A percentile compares a stretch with the other conserved stretches of the same genome.
Evolutionary conservation across 805 yeast species (phyloP).

Genomic region (Yamadazyma endophytica): DNA sequence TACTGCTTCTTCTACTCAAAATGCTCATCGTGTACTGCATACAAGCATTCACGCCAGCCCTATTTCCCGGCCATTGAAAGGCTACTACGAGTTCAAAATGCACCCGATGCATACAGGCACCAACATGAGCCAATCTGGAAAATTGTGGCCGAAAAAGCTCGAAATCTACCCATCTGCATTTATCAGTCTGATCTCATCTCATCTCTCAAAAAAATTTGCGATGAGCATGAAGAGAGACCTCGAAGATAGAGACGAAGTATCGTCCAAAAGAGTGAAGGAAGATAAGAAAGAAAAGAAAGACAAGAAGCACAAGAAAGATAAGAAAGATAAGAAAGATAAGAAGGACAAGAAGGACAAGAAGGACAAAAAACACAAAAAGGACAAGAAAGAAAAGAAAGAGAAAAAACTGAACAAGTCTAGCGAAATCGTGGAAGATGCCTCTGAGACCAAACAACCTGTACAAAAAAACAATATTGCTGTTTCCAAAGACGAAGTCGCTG

Average conservation of each 20-base stretch:
- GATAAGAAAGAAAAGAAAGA: slow-evolving; percentile 7
- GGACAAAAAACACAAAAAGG: slow-evolving; percentile 15
- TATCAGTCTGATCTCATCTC: too few species aligned
- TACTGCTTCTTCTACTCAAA: too few species aligned
- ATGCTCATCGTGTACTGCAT: too few species aligned
- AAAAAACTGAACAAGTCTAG: slow-evolving; percentile 2
- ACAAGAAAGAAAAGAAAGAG: slow-evolving; percentile 13
- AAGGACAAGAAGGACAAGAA: slow-evolving; percentile 8
- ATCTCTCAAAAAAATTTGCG: slow-evolving; percentile 4
- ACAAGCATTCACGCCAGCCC: too few species aligned
- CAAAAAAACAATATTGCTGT: too few species aligned
- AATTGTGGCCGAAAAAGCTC: too few species aligned
- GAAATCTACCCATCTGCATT: too few species aligned
- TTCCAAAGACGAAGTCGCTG: slow-evolving; percentile 53
- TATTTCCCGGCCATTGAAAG: too few species aligned
- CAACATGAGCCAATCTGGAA: too few species aligned
- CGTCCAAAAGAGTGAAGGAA: slow-evolving; percentile 14
- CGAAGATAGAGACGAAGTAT: too few species aligned
- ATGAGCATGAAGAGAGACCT: slow-evolving; percentile 6
- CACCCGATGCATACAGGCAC: too few species aligned
- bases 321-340: slow-evolving; percentile 11
- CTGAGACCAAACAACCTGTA: neutral
- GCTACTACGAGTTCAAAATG: too few species aligned
- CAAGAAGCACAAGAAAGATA: slow-evolving; percentile 5
- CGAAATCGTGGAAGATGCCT: neutral